Evolutionary conservation across 2,329 filamentous ascomycete species (phyloP), one percentile per base, ranked within the genome.

Genomic region (Neofusicoccum laricinum): DNA sequence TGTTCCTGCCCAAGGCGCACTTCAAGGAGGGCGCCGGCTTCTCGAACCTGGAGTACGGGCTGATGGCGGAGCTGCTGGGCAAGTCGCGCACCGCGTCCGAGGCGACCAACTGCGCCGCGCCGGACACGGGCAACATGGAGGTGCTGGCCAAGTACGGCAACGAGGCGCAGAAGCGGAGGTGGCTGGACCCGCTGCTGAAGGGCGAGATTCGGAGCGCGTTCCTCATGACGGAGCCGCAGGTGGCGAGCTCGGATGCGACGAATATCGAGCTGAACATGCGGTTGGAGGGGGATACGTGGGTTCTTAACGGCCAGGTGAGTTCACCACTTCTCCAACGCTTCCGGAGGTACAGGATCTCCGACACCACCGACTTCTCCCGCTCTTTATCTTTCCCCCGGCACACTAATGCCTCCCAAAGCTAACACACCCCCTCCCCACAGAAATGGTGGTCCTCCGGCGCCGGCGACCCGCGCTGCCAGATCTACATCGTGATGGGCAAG

Each of bases 371-470:
- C 2, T 71, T 71, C 40, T 67, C 73, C 32, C 75, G 19, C 6
- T 25, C 4, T 19, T 3, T 3, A n/a, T 48, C 55, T 74, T 75
- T 30, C 43, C 40, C 0, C 8, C 2, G 10, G 15, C 21, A 40
- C 17, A 25, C 30, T 2, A 21, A 2, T n/a, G 36, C 25, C 17
- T n/a, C 8, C 46, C 50, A 41, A 49, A 17, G 17, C 38, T 17
- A 11, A 49, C 63, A 46, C 21, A 32, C 46, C 93, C 69, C 82
- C 93, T 68, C 82, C 19, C 10, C n/a, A 63, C 68, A 94, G 87
- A 99, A 99, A 92, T 99, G 95, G 95, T 99, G 95, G 95, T 96
- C 92, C 32, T 96, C 92, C 68, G 95, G 95, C 69, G 93, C 93
- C 17, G 95, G 95, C 65, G 95, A 99, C 80, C 90, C 90, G 65